Evolutionary conservation across 1,284 basidiomycete genomes (phyloP), one percentile per base, ranked within the genome.

Genomic region (Rhodotorula sp.): DNA sequence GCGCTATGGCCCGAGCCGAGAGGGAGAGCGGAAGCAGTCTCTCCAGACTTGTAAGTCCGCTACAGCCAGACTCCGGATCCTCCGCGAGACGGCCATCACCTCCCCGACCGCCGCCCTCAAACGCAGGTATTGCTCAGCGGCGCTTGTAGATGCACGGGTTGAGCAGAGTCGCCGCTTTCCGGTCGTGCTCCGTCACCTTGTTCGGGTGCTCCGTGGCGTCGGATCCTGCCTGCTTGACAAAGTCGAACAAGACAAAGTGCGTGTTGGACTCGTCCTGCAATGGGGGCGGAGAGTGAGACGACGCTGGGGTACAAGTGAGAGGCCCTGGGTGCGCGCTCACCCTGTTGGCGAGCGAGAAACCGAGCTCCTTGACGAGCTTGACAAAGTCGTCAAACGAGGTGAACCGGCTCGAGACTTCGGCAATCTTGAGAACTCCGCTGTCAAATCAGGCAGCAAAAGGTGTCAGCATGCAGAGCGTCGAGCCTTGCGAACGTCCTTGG

Each of bases 81-180:
- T 19, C 52, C 21, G 23, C 3, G 21, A 16, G 45, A 60, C 34
- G 47, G 60, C 3, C 48, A 21, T 21, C 15, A 49, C 48, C 48
- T 21, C 48, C 48, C 34, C 6, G 34, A 1, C 34, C 34, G 8
- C 34, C 34, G 34, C 34, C 6, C 8, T 6, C 34, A 34, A 6
- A 34, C 19, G 49, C 18, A 14, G 2, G 18, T 10, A 18, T 18
- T 18, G 54, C 26, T 55, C 26, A 55, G 26, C 95, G 86, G 78
- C 92, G 87, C 83, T 99, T 99, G 82, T 99, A 99, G 81, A 98
- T 91, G 82, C 97, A 99, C 47, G 94, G 90, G 80, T 94, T 93
- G 70, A 99, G 84, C 54, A 87, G 80, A 16, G 89, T 80, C 74
- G 84, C 81, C 23, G 90, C 89, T 76, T 85, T 85, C 28, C 83